phyloP scores from a whole-genome alignment of 148 eudicot species.

The Chenopodium suecicum region DNA sequence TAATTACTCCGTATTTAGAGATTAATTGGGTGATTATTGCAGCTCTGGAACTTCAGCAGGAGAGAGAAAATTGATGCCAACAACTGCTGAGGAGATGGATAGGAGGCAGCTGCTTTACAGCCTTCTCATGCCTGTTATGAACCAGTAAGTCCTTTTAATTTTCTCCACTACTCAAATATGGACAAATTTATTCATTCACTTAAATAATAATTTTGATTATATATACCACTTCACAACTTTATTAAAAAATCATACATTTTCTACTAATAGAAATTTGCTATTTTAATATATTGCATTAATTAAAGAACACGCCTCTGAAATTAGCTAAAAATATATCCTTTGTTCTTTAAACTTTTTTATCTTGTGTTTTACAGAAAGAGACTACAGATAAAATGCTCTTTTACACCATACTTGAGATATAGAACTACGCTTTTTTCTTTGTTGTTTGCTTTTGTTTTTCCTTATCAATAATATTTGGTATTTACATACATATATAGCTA shows the following conservation, averaged over 20 bases:
- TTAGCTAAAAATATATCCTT: neutral
- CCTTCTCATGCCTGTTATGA: conserved; percentile 71
- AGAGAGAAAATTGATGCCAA: conserved; percentile 69
- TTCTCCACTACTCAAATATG: neutral
- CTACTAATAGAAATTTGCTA: no score
- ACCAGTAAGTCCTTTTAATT: conserved; percentile 33
- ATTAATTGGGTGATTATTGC: conserved; percentile 6
- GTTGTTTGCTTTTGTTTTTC: no score
- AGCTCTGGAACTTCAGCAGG: conserved; percentile 73
- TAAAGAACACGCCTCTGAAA: no score
- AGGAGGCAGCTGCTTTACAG: conserved; percentile 54
- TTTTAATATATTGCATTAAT: no score
- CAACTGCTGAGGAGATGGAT: conserved; percentile 52
- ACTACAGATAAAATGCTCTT: neutral
- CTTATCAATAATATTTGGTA: no score
- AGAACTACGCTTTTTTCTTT: neutral
- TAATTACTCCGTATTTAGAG: no score
- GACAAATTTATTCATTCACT: neutral
- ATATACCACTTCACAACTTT: no score
- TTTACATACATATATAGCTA: no score
- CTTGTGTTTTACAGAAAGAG: neutral
- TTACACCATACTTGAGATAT: no score
- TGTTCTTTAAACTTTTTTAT: neutral
- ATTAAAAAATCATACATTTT: neutral
- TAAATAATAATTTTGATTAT: no score